These are phyloP conservation scores for Buxus sempervirens DNA, from an alignment of 164 flowering plant species.

Conservation along the genomic window DNA sequence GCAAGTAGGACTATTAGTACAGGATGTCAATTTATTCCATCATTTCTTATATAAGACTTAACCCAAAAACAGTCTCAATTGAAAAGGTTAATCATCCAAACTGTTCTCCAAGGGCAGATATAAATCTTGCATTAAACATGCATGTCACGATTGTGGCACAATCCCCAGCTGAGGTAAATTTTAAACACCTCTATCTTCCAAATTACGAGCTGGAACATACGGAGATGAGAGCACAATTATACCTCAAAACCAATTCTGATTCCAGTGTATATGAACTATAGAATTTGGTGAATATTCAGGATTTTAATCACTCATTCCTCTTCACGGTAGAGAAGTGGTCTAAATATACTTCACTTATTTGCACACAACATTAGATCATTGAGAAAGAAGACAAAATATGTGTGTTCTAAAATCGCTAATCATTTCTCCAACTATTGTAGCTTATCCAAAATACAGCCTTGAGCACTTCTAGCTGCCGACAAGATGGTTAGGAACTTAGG, in stretches of 20 bases:
- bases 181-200: too few relatives aligned
- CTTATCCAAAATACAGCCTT: not conserved
- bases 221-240: too few relatives aligned
- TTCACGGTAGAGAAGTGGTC: not conserved
- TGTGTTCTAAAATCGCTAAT: not conserved
- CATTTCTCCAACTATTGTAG: not conserved
- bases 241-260: too few relatives aligned
- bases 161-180: too few relatives aligned
- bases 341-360: not conserved
- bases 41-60: not conserved
- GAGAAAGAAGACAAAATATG: not conserved
- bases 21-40: too few relatives aligned
- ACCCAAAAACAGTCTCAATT: not conserved
- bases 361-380: not conserved
- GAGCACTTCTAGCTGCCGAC: not conserved
- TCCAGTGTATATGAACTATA: too few relatives aligned
- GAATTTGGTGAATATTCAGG: not conserved
- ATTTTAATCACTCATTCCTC: not conserved
- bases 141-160: too few relatives aligned
- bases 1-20: not conserved
- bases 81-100: not conserved
- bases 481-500: not conserved
- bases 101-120: not conserved
- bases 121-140: not conserved
- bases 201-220: too few relatives aligned